Conservation (phyloP, 2,329 filamentous ascomycete genomes). For the Cercospora sp. region DNA sequence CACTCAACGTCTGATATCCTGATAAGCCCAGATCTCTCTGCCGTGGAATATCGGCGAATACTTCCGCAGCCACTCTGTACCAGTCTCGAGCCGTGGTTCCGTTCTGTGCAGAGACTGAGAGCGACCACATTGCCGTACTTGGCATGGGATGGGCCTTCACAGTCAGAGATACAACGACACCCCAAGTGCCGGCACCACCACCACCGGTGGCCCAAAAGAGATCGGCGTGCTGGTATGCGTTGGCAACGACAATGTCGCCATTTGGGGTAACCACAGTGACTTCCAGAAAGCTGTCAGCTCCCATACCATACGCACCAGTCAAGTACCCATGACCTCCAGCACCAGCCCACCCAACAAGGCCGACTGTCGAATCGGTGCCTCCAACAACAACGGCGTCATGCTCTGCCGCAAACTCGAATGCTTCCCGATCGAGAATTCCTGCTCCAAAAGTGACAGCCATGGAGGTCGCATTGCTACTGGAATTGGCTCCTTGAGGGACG, state of each 20-base stretch:
- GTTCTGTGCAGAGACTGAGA: not conserved
- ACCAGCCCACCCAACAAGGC: constrained; percentile 30
- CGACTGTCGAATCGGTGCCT: constrained; percentile 29
- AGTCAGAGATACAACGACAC: constrained; percentile 47
- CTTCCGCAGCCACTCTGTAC: not conserved
- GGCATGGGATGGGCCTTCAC: constrained; percentile 20
- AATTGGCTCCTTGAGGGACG: not conserved
- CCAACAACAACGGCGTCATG: constrained; percentile 22
- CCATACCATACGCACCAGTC: constrained; percentile 24
- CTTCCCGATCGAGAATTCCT: constrained; percentile 23
- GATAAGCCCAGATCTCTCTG: not conserved
- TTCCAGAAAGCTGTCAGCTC: constrained; percentile 26
- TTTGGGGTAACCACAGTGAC: constrained; percentile 54
- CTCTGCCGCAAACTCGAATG: constrained; percentile 14
- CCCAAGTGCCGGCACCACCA: constrained; percentile 9
- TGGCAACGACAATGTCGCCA: constrained; percentile 52
- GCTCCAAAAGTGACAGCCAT: constrained; percentile 19
- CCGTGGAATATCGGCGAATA: not conserved
- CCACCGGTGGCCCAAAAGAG: constrained; percentile 18
- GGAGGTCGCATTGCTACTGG: not conserved
- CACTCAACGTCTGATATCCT: constrained; percentile 10
- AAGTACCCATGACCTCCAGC: constrained; percentile 28
- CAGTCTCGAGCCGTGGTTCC: constrained; percentile 1
- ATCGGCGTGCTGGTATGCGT: constrained; percentile 42
- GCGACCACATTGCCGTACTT: constrained; percentile 10